Conservation (phyloP, 1,139 yeast species). For the Diutina scorzettiae region DNA sequence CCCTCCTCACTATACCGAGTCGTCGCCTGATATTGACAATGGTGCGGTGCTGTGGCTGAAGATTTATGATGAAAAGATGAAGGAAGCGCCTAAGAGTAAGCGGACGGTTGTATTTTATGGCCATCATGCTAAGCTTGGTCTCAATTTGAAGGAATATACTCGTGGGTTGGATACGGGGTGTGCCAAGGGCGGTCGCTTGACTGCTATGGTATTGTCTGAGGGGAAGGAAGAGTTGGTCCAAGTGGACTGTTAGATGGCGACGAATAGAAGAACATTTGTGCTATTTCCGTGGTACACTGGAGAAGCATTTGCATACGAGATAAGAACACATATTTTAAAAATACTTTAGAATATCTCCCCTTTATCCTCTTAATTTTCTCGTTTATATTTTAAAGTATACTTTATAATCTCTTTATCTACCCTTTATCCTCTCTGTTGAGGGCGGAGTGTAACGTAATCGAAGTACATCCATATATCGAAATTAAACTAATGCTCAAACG, state of each 20-base stretch:
- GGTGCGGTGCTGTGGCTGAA: conserved; percentile 54
- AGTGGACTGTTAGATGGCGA: neutral
- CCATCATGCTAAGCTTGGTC: conserved; percentile 76
- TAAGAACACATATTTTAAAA: too few relatives aligned
- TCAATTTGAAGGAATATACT: conserved; percentile 50
- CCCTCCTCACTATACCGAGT: conserved; percentile 36
- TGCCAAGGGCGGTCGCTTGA: conserved; percentile 58
- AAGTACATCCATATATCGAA: too few relatives aligned
- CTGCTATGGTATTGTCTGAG: conserved; percentile 45
- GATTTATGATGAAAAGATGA: conserved; percentile 45
- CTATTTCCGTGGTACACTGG: too few relatives aligned
- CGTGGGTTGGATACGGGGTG: conserved; percentile 81
- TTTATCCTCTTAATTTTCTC: too few relatives aligned
- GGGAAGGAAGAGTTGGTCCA: neutral
- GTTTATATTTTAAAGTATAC: too few relatives aligned
- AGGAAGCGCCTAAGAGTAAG: conserved; percentile 17
- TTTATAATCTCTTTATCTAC: too few relatives aligned
- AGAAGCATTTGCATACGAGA: too few relatives aligned
- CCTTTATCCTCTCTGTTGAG: too few relatives aligned
- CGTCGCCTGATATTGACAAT: conserved; percentile 40
- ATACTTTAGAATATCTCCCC: too few relatives aligned
- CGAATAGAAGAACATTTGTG: too few relatives aligned
- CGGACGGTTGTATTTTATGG: conserved; percentile 63
- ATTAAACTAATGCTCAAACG: too few relatives aligned
- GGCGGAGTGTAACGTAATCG: too few relatives aligned